These are phyloP conservation scores for Achaetomium macrosporum DNA, from an alignment of 2,329 filamentous ascomycete species.

Conservation along the genomic window DNA sequence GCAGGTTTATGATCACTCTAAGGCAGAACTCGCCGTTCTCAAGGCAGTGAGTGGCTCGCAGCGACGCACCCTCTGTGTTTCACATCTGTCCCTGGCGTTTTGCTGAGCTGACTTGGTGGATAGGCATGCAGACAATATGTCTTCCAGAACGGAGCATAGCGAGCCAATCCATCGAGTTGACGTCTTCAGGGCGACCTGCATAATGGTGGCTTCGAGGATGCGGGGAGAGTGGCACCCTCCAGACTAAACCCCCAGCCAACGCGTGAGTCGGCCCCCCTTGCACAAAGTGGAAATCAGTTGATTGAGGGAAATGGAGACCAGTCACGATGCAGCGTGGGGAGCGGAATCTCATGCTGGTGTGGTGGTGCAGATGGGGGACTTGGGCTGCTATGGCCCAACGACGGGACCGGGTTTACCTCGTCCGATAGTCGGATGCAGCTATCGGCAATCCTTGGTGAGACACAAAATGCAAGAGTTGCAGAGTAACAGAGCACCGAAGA, in stretches of 20 bases:
- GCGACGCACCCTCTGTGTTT: neutral
- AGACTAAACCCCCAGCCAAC: neutral
- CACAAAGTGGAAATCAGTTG: slow-evolving; percentile 4
- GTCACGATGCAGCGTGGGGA: neutral
- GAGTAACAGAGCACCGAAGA: slow-evolving; percentile 1
- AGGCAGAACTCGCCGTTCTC: slow-evolving; percentile 64
- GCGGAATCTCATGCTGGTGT: slow-evolving; percentile 7
- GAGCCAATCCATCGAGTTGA: slow-evolving; percentile 2
- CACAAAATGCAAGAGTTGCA: slow-evolving; percentile 1
- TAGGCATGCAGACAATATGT: slow-evolving; percentile 53
- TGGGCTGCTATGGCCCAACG: neutral
- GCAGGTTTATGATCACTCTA: slow-evolving; percentile 76
- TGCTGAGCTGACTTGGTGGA: slow-evolving; percentile 4
- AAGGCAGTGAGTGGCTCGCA: slow-evolving; percentile 47
- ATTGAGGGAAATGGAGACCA: neutral
- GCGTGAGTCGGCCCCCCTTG: neutral
- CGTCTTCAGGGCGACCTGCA: neutral
- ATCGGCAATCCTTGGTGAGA: neutral
- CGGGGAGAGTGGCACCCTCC: slow-evolving; percentile 6
- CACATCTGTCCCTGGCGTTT: slow-evolving; percentile 9
- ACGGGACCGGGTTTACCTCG: neutral
- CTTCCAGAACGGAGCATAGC: slow-evolving; percentile 30
- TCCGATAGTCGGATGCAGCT: slow-evolving; percentile 15
- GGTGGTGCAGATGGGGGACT: neutral
- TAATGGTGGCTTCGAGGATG: slow-evolving; percentile 5